Conservation (phyloP, 129 eudicot genomes). For the Smallanthus sonchifolius region DNA sequence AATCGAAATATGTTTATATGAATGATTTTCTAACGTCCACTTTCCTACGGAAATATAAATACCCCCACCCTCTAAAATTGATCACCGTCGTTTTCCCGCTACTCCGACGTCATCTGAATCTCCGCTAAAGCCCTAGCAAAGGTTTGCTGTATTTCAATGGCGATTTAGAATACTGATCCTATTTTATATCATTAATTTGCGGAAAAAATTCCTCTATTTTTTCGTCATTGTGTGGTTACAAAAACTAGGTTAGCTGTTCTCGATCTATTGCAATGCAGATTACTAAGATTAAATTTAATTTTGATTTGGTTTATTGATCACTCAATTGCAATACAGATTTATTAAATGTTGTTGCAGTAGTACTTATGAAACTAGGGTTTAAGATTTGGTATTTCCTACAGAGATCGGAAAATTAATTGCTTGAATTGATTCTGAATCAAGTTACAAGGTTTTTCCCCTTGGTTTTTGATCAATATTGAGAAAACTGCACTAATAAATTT, state of each 20-base stretch:
- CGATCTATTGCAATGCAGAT: background rate
- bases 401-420: constrained; percentile 1
- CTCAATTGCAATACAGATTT: constrained; percentile 15
- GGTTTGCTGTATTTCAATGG: constrained; percentile 25
- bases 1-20: background rate
- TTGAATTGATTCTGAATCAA: constrained; percentile 9
- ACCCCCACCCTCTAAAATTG: constrained; percentile 8
- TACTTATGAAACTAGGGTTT: background rate
- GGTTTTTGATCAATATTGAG: too few species aligned
- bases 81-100: constrained; percentile 26
- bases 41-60: constrained; percentile 15
- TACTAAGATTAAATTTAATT: background rate
- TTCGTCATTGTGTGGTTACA: constrained; percentile 7
- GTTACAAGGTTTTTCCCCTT: background rate
- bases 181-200: background rate
- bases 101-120: constrained; percentile 27
- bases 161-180: constrained; percentile 3
- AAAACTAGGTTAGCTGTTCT: constrained; percentile 6
- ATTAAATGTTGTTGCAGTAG: background rate
- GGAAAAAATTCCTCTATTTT: background rate
- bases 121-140: constrained; percentile 30
- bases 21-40: constrained; percentile 13
- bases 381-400: background rate
- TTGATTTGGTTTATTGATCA: constrained; percentile 1
- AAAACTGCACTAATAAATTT: background rate